Base-by-base conservation (phyloP, 1,284 basidiomycete genomes). In the Mycosarcoma mackinlayi region DNA sequence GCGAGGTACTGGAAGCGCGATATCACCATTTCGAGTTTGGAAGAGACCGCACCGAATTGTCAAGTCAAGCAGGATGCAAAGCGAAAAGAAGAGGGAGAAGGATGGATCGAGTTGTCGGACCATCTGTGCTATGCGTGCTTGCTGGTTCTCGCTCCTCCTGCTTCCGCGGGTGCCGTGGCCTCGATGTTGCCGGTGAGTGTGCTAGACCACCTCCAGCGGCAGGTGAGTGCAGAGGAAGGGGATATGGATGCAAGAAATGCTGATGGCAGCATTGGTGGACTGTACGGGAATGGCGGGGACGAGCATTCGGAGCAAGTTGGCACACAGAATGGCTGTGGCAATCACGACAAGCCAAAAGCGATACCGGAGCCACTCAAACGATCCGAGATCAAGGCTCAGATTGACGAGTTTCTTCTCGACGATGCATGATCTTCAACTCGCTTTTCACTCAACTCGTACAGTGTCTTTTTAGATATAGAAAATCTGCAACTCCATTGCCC, bases 1-100 rank as follows among this genome's bases (percentile, higher is more conserved):
- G 76, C 77, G 3, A 56, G 71, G 6, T 53, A 57, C 14, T 80
- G 79, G 78, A 78, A 74, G 56, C 49, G 64, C n/a, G 42, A 73
- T 35, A 76, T 73, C 33, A 75, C 72, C 16, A 76, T 79, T 13
- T 58, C 56, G n/a, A 45, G 54, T 19, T 52, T 61, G 14, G 30
- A 34, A n/a, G 53, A 68, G 28, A 56, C 54, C 9, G 57, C 49
- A 13, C 54, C 57, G 2, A 25, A n/a, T 16, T 18, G 38, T 23
- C 47, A 45, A 3, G 27, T 3, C 27, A 33, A n/a, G 13, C 11
- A 9, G 19, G 41, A 14, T 30, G 28, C 16, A 18, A n/a, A 18
- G 21, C 7, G 14, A 19, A 3, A 25, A 33, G 9, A 3, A 4
- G 3, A 40, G 25, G n/a, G 25, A 23, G 16, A n/a, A n/a, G 35